phyloP scores from a whole-genome alignment of 1,139 yeast species.

The Geotrichum bryndzae region DNA sequence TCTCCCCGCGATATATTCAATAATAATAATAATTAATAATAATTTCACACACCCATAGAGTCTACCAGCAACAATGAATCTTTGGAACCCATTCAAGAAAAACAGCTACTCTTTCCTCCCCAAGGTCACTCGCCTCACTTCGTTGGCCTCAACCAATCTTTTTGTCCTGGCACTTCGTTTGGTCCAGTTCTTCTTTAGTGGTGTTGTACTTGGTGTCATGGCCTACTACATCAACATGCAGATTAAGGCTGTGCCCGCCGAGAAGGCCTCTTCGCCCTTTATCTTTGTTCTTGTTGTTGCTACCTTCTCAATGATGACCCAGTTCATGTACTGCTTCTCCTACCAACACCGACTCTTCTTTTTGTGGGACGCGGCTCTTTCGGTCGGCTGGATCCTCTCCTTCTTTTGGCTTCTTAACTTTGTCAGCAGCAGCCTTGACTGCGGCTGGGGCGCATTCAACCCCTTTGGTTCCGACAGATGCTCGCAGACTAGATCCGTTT shows the following conservation, averaged over 20 bases:
- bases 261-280: conserved; percentile 29
- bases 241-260: conserved; percentile 12
- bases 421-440: conserved; percentile 22
- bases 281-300: conserved; percentile 29
- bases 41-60: not conserved
- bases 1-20: not conserved
- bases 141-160: conserved; percentile 30
- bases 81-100: conserved; percentile 14
- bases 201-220: conserved; percentile 31
- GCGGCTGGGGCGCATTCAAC: conserved; percentile 32
- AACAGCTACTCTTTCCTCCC: conserved; percentile 7
- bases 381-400: conserved; percentile 28
- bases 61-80: not conserved
- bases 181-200: conserved; percentile 33
- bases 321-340: conserved; percentile 30
- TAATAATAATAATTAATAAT: too few relatives aligned
- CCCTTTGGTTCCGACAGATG: conserved; percentile 32
- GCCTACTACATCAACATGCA: conserved; percentile 29
- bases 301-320: conserved; percentile 28
- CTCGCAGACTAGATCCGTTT: conserved; percentile 31
- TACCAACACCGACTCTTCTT: conserved; percentile 26
- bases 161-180: conserved; percentile 29
- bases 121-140: conserved; percentile 6
- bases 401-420: conserved; percentile 32
- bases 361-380: conserved; percentile 29